Evolutionary conservation across 768 basidiomycete genomes (phyloP).

Genomic region (Thelephora aurantiotincta): DNA sequence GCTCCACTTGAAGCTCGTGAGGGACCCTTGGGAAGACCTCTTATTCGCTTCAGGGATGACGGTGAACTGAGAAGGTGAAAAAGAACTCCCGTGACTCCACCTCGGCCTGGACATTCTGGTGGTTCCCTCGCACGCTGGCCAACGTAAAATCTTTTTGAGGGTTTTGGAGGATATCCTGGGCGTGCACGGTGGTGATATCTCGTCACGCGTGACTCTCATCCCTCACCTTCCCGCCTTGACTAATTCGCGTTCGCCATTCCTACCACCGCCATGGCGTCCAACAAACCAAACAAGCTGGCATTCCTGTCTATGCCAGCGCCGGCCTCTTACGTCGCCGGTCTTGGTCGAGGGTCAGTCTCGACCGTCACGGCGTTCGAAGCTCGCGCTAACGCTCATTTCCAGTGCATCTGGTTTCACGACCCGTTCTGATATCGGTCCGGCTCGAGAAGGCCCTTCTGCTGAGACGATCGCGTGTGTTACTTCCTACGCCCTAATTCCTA

Average conservation of each 20-base stretch:
- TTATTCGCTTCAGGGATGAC: no score
- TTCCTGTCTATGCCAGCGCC: slow-evolving; percentile 89
- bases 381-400: slow-evolving; percentile 6
- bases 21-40: no score
- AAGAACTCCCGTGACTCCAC: no score
- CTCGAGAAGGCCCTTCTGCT: slow-evolving; percentile 86
- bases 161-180: no score
- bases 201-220: neutral
- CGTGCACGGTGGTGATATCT: no score
- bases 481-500: neutral
- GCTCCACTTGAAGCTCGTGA: no score
- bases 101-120: no score
- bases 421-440: slow-evolving; percentile 96
- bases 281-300: slow-evolving; percentile 68
- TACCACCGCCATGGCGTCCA: slow-evolving; percentile 23
- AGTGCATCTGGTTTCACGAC: slow-evolving; percentile 97
- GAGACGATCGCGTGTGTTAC: slow-evolving; percentile 71
- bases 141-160: no score
- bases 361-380: neutral
- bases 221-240: neutral
- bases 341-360: slow-evolving; percentile 76
- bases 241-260: neutral
- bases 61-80: no score
- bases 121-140: no score
- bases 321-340: slow-evolving; percentile 95